Base-by-base conservation (phyloP, 805 yeast genomes). In the Teunomyces cretensis region DNA sequence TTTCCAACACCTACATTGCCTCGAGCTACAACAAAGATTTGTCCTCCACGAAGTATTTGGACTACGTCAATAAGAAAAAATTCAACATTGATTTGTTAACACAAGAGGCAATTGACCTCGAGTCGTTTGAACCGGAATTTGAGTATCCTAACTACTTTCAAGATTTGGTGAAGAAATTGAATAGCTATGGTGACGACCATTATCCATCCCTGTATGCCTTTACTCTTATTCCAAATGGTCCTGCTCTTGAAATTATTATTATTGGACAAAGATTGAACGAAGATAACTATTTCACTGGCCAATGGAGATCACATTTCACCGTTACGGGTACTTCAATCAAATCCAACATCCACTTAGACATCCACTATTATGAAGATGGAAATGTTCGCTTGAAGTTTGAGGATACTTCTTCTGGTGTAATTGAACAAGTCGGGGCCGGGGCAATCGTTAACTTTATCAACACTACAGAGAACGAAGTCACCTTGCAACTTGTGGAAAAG, bases 321-420 rank as follows among this genome's bases (percentile, higher is more conserved):
- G 69, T 78, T 46, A 58, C 61, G 0, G 49, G 55, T 26, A 61
- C 60, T 0, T 43, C 61, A 6, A 49, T 86, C 12, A 53, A 52
- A 2, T 96, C 96, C 4, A 60, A 61, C 6, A 75, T 88, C 30
- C 64, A 62, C 15, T 76, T 90, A 27, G 91, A 88, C 52, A 85
- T 91, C 33, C 99, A 92, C 65, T 94, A 91, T 64, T 94, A 79
- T 62, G 99, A 92, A 67, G 98, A 92, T 55, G 99, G 99, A 26
- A 92, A 92, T 58, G 98, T 92, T 14, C 77, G 92, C 42, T 78
- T 94, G 57, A 81, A 79, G 49, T 69, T 61, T 33, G 62, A 64
- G 8, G 73, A 72, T 22, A 72, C 83, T 2, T 30, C 43, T 9
- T 40, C 33, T 11, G 28, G 36, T 9, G 14, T 11, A 6, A 39